Base-by-base conservation (phyloP, 768 basidiomycete species). In the Mycena rosella region DNA sequence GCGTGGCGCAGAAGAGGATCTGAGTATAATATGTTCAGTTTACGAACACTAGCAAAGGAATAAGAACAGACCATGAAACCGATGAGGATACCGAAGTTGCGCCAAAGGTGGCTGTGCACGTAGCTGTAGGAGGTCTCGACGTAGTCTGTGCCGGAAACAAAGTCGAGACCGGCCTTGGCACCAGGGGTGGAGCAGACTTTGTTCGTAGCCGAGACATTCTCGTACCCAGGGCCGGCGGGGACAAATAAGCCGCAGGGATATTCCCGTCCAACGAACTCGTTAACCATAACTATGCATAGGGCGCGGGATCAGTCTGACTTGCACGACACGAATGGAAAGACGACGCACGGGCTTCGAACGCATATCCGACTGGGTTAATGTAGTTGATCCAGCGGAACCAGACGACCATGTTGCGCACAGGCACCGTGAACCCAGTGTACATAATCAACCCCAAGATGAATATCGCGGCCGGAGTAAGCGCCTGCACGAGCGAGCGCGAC, bases 11-110 rank as follows among this genome's bases (percentile, higher is more conserved):
- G 74, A 85, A 83, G 66, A 78, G 76, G 5, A 47, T 18, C 45
- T 47, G 24, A 26, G 6, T 15, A 15, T 30, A 14, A 0, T 40
- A 17, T 11, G 27, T 5, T 48, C 38, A 61, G 65, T 36, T 10
- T 9, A 26, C 15, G 11, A 14, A 34, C 30, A 64, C 47, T 8
- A 14, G 26, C 7, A 30, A 7, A 22, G 13, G 22, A 26, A 26
- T 18, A 26, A 26, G 17, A 45, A 60, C 69, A 8, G 13, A 67
- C 69, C 47, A 79, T 79, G 74, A 86, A 88, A 1, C 69, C 78
- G 45, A 85, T 64, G 20, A 86, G 72, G 68, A 88, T 85, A 14
- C 87, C 87, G 9, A 76, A 61, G 60, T 82, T 84, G 67, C 82
- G 75, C 81, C 81, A 82, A 14, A 80, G 63, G 62, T 80, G 62